phyloP scores from a whole-genome alignment of 805 yeast species.

The Pichia paraexigua region DNA sequence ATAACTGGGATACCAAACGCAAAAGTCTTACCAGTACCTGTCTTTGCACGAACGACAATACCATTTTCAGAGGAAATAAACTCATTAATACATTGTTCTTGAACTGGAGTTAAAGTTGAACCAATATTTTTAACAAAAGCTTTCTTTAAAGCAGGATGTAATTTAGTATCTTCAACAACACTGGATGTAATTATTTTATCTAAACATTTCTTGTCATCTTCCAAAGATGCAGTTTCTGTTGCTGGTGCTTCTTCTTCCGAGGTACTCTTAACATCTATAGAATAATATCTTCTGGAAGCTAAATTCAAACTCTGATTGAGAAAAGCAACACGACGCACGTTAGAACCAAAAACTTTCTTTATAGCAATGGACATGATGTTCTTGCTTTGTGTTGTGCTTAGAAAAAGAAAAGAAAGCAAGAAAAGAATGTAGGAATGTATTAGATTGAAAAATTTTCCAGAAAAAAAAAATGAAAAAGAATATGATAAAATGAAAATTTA shows the following conservation, averaged over 20 bases:
- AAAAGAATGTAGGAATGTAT: background rate
- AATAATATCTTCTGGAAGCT: background rate
- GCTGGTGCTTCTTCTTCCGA: background rate
- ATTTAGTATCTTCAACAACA: constrained; percentile 20
- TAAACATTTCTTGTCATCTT: background rate
- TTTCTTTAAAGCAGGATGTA: constrained; percentile 20
- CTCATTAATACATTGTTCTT: constrained; percentile 53
- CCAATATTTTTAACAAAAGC: constrained; percentile 34
- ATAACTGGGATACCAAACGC: constrained; percentile 80
- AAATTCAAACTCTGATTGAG: background rate
- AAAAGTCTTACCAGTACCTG: constrained; percentile 93
- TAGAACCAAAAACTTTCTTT: background rate
- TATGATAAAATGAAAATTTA: background rate
- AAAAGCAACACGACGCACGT: background rate
- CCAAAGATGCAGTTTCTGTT: background rate
- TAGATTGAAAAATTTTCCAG: background rate
- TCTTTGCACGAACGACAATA: constrained; percentile 80
- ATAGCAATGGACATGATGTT: background rate
- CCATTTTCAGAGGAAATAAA: constrained; percentile 46
- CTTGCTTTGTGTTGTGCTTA: background rate
- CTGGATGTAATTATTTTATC: constrained; percentile 10
- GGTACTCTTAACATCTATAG: background rate
- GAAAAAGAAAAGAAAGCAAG: background rate
- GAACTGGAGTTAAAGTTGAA: constrained; percentile 57
- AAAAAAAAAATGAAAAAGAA: background rate